Conservation (phyloP, 345 rosid species). For the Aurinia saxatilis region DNA sequence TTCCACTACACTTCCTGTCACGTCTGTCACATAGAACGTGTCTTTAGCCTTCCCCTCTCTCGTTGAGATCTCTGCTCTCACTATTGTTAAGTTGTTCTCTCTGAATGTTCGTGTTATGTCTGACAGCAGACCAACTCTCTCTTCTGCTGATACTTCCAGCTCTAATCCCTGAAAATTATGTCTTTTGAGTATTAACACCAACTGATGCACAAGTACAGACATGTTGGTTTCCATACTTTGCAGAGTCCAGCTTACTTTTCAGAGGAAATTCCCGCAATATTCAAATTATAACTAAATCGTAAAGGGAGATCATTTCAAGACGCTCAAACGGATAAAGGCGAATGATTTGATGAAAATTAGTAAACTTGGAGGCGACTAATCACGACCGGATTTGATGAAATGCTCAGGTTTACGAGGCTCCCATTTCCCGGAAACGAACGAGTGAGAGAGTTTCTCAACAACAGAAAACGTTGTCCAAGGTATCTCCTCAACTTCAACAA, state of each 20-base stretch:
- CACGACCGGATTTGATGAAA: slow-evolving; percentile 59
- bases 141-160: no score
- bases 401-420: slow-evolving; percentile 75
- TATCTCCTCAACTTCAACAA: slow-evolving; percentile 54
- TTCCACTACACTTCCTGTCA: no score
- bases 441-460: slow-evolving; percentile 55
- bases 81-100: no score
- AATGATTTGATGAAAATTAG: not conserved
- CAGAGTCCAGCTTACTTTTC: slow-evolving; percentile 50
- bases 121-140: no score
- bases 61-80: no score
- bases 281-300: not conserved
- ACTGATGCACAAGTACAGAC: no score
- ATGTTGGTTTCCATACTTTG: slow-evolving; percentile 55
- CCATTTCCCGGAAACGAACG: slow-evolving; percentile 52
- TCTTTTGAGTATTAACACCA: no score
- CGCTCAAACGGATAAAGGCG: not conserved
- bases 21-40: no score
- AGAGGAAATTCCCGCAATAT: slow-evolving; percentile 71
- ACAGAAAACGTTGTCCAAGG: slow-evolving; percentile 78
- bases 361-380: slow-evolving; percentile 38
- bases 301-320: not conserved
- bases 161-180: no score
- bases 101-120: no score
- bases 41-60: no score